These are phyloP conservation scores for Geosmithia putterillii DNA, from an alignment of 2,329 filamentous ascomycete species.

Conservation along the genomic window DNA sequence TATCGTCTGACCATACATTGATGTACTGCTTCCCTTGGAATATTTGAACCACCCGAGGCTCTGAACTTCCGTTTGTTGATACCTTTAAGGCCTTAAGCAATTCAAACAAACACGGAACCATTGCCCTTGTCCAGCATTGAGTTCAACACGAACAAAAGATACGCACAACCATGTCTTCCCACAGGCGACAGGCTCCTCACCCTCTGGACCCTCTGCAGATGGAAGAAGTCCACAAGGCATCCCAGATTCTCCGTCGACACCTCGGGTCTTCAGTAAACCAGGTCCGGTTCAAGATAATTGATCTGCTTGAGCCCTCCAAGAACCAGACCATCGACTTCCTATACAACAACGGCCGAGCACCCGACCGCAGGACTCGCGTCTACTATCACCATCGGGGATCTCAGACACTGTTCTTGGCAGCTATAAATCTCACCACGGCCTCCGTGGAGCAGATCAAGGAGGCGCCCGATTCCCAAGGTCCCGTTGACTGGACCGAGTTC, in stretches of 20 bases:
- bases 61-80: too few relatives aligned
- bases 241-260: background rate
- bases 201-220: background rate
- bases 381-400: too few relatives aligned
- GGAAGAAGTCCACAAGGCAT: background rate
- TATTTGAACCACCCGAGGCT: too few relatives aligned
- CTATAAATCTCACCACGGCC: constrained; percentile 1
- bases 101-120: too few relatives aligned
- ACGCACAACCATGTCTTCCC: too few relatives aligned
- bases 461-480: background rate
- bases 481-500: constrained; percentile 2
- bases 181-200: too few relatives aligned
- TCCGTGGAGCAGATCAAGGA: background rate
- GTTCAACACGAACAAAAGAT: too few relatives aligned
- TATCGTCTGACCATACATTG: too few relatives aligned
- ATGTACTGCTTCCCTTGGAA: too few relatives aligned
- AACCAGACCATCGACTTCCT: background rate
- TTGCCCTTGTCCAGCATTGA: too few relatives aligned
- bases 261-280: background rate
- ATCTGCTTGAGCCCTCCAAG: constrained; percentile 2
- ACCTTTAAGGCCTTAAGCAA: too few relatives aligned
- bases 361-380: background rate
- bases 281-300: constrained; percentile 1
- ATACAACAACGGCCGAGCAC: background rate
- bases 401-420: background rate